Evolutionary conservation across 2,329 filamentous ascomycete species (phyloP).

Genomic region (Penicillium sp.): DNA sequence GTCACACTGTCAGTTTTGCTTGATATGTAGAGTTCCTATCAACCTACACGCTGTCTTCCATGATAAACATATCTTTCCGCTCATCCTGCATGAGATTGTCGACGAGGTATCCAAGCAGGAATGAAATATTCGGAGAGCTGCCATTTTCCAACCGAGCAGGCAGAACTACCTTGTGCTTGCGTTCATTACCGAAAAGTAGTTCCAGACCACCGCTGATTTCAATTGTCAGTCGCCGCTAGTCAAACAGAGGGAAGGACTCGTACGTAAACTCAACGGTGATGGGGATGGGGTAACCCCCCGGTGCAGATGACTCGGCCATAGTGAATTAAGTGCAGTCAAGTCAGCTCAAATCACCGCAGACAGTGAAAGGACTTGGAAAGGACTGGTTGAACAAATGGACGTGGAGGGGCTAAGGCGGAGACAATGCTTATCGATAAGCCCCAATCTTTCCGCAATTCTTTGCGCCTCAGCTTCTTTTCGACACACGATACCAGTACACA

Average conservation of each 20-base stretch:
- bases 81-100: constrained; percentile 80
- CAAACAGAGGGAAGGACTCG: constrained; percentile 15
- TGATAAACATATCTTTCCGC: constrained; percentile 83
- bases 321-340: not conserved
- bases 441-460: constrained; percentile 22
- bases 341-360: too few relatives aligned
- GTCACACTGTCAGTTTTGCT: constrained; percentile 15
- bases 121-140: constrained; percentile 67
- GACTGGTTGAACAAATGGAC: not conserved
- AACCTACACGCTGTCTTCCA: constrained; percentile 84
- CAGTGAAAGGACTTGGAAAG: not conserved
- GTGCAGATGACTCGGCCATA: constrained; percentile 10
- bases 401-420: constrained; percentile 18
- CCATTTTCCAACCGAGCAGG: constrained; percentile 64
- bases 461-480: constrained; percentile 14
- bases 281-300: constrained; percentile 43
- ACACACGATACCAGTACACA: not conserved
- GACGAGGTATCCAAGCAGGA: constrained; percentile 77
- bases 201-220: constrained; percentile 78
- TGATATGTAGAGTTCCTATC: not conserved
- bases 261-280: constrained; percentile 77
- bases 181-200: constrained; percentile 84
- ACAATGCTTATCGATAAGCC: constrained; percentile 43
- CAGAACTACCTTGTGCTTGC: constrained; percentile 69
- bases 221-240: constrained; percentile 8